Conservation (phyloP, 352 stramenopile species). For the Globisporangium parvum region DNA sequence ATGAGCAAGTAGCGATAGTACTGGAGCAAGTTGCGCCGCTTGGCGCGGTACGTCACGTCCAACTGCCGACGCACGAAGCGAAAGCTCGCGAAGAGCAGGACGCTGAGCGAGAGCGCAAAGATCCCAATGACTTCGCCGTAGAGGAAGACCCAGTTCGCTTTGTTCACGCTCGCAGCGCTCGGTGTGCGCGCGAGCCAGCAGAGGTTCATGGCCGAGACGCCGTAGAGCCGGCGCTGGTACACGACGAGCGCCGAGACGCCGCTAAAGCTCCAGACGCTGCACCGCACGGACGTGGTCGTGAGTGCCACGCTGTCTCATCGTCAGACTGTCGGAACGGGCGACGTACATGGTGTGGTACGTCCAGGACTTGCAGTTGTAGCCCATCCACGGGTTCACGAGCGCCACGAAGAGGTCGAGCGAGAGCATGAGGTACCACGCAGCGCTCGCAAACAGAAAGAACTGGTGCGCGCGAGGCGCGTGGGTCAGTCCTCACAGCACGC, state of each 20-base stretch:
- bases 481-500: background rate
- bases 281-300: background rate
- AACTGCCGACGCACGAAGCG: slow-evolving; percentile 78
- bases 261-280: slow-evolving; percentile 67
- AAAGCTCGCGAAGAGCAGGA: slow-evolving; percentile 81
- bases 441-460: slow-evolving; percentile 71
- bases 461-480: slow-evolving; percentile 6
- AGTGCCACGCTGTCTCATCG: background rate
- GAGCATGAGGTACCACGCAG: slow-evolving; percentile 82
- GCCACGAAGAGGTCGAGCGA: slow-evolving; percentile 77
- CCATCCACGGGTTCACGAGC: slow-evolving; percentile 86
- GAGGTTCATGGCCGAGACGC: slow-evolving; percentile 64
- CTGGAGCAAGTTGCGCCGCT: slow-evolving; percentile 75
- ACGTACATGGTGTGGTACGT: slow-evolving; percentile 77
- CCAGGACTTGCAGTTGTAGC: slow-evolving; percentile 82
- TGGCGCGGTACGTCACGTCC: slow-evolving; percentile 80
- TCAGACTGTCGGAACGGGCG: too few relatives aligned
- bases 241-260: slow-evolving; percentile 50
- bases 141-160: slow-evolving; percentile 57
- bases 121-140: slow-evolving; percentile 48
- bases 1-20: slow-evolving; percentile 84
- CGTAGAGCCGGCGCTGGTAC: slow-evolving; percentile 55
- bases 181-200: slow-evolving; percentile 69
- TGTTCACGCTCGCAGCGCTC: slow-evolving; percentile 37
- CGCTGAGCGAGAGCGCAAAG: slow-evolving; percentile 54